Evolutionary conservation across 2,329 filamentous ascomycete species (phyloP), one percentile per base, ranked within the genome.

Genomic region (Penicillium sp.): DNA sequence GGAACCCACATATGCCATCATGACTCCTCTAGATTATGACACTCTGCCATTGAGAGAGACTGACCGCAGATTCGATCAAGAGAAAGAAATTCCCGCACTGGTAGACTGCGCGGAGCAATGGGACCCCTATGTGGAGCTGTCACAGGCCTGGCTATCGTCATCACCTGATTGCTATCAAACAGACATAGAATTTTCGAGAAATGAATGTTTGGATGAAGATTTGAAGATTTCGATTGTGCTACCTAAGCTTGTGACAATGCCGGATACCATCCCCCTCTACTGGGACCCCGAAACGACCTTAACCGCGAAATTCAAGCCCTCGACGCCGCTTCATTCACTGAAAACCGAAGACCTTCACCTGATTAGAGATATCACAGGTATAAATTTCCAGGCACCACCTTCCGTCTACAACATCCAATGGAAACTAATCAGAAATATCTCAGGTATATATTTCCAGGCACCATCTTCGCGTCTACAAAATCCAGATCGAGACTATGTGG

Each of bases 1-100:
- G 49, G 71, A 80, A 11, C 88, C 86, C 1, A 81, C 81, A 57
- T 83, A 83, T 70, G 67, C 62, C 1, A 78, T 88, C 2, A 78
- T 88, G 61, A 69, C 81, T 14, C 70, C 79, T 0, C 65, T 58
- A 16, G 66, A 76, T 4, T 64, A 72, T 33, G 67, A 78, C 43
- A 54, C 65, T 26, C 62, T 96, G 42, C 93, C 93, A 4, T 67
- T 75, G 9, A 58, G 57, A 9, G 76, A 82, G 14, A 55, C 58
- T 11, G 64, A 70, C n/a, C 55, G 67, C 4, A 57, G 51, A 7
- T 46, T 55, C 31, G 43, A 54, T 8, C 61, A 64, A 7, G 31
- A 57, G n/a, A 26, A 7, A 13, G n/a, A 44, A 13, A n/a, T 69
- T 1, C 66, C 69, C 0, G 57, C 69, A 0, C 49, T 69, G 2